Percentiles rank a stretch among this genome's conserved stretches.
These are phyloP conservation scores for Aspergillus sp. DNA, from an alignment of 2,329 filamentous ascomycete genomes.

Conservation along the genomic window DNA sequence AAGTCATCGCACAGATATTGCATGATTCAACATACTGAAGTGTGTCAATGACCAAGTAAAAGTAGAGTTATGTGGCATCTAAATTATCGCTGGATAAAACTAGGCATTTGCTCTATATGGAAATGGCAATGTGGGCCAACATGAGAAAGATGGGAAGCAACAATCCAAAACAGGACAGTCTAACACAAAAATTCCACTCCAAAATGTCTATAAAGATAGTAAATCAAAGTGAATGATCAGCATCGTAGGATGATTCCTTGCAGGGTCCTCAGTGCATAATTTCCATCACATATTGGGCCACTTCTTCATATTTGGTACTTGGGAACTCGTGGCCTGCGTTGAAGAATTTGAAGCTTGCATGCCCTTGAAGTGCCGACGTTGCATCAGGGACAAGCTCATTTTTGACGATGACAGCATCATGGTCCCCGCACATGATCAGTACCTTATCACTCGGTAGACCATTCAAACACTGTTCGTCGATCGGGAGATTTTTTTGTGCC, in stretches of 20 bases:
- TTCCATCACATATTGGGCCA: slow-evolving; percentile 56
- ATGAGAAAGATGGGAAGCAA: neutral
- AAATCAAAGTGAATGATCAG: no score
- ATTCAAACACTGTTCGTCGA: slow-evolving; percentile 30
- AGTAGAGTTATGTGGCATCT: no score
- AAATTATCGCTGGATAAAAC: neutral
- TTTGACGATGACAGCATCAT: slow-evolving; percentile 67
- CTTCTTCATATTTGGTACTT: slow-evolving; percentile 60
- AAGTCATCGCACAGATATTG: no score
- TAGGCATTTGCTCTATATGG: neutral
- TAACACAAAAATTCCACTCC: neutral
- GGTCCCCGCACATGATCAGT: slow-evolving; percentile 65
- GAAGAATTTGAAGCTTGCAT: slow-evolving; percentile 59
- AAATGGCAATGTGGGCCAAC: neutral
- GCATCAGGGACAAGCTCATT: slow-evolving; percentile 67
- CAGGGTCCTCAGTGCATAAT: slow-evolving; percentile 27
- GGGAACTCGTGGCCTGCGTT: slow-evolving; percentile 71
- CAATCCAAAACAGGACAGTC: neutral
- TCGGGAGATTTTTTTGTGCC: slow-evolving; percentile 37
- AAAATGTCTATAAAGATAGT: neutral
- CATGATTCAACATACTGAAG: neutral
- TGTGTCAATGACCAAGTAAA: no score
- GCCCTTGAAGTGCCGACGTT: slow-evolving; percentile 56
- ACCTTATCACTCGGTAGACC: slow-evolving; percentile 53
- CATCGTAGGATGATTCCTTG: no score